phyloP scores from a whole-genome alignment of 169 alveolate genomes.

The Babesia divergens region DNA sequence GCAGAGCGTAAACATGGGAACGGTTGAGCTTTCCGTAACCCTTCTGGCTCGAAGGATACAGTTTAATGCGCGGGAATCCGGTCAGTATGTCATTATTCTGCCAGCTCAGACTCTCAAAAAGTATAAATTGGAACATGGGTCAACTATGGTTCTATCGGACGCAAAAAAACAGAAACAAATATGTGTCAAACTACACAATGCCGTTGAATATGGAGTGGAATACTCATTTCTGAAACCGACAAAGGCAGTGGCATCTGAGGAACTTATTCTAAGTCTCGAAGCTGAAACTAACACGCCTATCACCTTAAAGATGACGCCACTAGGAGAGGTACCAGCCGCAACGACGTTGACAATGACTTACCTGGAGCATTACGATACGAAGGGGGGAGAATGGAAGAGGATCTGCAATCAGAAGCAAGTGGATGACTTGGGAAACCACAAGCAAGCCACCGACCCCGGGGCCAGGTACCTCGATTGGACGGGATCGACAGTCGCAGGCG shows the following conservation, averaged over 20 bases:
- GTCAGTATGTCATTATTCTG: conserved; percentile 11
- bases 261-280: conserved; percentile 21
- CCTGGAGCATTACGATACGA: conserved; percentile 30
- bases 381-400: conserved; percentile 19
- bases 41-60: conserved; percentile 29
- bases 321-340: conserved; percentile 15
- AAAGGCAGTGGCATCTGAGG: conserved; percentile 55
- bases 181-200: conserved; percentile 33
- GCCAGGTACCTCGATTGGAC: not conserved
- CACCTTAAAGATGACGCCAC: not conserved
- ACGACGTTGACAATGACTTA: conserved; percentile 12
- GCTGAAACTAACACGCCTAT: not conserved
- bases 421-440: too few relatives aligned
- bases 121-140: conserved; percentile 29
- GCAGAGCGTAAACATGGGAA: not conserved
- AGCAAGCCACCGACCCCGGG: not conserved
- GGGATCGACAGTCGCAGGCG: not conserved
- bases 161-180: not conserved
- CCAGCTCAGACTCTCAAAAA: conserved; percentile 43
- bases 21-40: conserved; percentile 1
- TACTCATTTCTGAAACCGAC: conserved; percentile 38
- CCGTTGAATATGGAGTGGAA: conserved; percentile 50
- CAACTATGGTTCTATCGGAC: not conserved
- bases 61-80: conserved; percentile 11
- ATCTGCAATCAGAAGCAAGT: not conserved